Evolutionary conservation across 2,329 filamentous ascomycete species (phyloP).

Genomic region (Colletotrichum nymphaeae): DNA sequence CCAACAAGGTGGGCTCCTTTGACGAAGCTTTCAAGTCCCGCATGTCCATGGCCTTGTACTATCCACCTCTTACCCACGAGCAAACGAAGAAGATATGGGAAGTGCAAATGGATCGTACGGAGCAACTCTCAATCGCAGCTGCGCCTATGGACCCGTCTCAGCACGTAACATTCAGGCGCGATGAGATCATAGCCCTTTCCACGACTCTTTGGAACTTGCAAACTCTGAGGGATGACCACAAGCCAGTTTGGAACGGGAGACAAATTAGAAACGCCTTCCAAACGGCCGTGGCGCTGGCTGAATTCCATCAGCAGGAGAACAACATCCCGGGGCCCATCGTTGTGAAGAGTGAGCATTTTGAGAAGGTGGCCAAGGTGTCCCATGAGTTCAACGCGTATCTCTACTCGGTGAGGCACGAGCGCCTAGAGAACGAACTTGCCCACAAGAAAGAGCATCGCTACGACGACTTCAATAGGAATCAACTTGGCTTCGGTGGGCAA

Average conservation of each 20-base stretch:
- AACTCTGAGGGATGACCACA: constrained; percentile 54
- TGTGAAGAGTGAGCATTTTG: constrained; percentile 36
- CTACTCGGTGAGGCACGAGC: constrained; percentile 3
- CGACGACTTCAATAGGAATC: background rate
- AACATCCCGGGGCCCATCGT: constrained; percentile 30
- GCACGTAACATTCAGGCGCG: constrained; percentile 46
- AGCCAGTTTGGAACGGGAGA: constrained; percentile 54
- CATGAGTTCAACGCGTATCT: constrained; percentile 38
- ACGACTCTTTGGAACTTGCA: constrained; percentile 50
- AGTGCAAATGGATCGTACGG: constrained; percentile 45
- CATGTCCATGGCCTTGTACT: constrained; percentile 55
- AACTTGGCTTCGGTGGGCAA: background rate
- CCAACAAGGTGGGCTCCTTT: constrained; percentile 59
- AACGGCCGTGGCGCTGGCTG: constrained; percentile 57
- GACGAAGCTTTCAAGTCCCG: constrained; percentile 61
- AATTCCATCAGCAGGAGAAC: constrained; percentile 42
- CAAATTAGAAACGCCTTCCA: constrained; percentile 58
- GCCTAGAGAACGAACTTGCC: background rate
- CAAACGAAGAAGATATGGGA: constrained; percentile 56
- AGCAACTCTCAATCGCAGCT: constrained; percentile 35
- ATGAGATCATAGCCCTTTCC: constrained; percentile 47
- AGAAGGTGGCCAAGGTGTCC: constrained; percentile 35
- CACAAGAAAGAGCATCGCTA: background rate
- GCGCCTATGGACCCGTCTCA: constrained; percentile 47
- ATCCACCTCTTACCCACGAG: constrained; percentile 49